Base-by-base conservation (phyloP, 805 yeast genomes). In the Kluyveromyces lactis region DNA sequence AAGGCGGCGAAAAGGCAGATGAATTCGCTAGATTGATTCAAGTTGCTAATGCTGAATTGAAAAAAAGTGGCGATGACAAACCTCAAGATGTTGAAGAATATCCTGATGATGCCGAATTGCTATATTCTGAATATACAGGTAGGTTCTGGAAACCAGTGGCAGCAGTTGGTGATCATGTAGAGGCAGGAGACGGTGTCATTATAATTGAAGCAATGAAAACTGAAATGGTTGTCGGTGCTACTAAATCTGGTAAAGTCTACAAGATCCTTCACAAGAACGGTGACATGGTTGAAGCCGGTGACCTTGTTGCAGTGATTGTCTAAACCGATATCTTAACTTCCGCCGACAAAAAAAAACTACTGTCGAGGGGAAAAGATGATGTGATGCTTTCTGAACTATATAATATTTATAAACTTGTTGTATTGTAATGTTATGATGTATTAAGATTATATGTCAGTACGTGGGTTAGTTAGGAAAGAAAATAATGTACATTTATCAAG, bases 201-300 rank as follows among this genome's bases (percentile, higher is more conserved):
- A 86, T 92, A 29, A 85, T 90, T 39, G 98, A 90, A 63, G 97
- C 98, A 40, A 90, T 90, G 98, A 90, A 90, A 71, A 92, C 97
- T 0, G 98, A 90, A 64, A 90, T 90, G 97, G 74, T 77, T 37
- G 95, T 90, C 26, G 69, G 63, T 40, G 77, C 97, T 16, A 72
- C 95, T 1, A 68, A 56, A 41, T 67, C 68, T 17, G 95, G 95
- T 52, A 81, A 75, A 55, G 89, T 86, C 17, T 56, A 74, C 36
- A 82, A 83, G 64, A 67, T 86, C 33, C 62, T 77, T 42, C 95
- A 86, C 60, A 70, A 72, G 40, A 86, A 86, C 55, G 97, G 97
- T 54, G 96, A 90, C 55, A 85, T 92, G 83, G 95, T 90, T 30
- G 97, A 90, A 44, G 86, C 96, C 29, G 98, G 98, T 47, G 97